These are phyloP conservation scores for Lantana camara DNA, from an alignment of 257 asterid genomes.

Conservation along the genomic window DNA sequence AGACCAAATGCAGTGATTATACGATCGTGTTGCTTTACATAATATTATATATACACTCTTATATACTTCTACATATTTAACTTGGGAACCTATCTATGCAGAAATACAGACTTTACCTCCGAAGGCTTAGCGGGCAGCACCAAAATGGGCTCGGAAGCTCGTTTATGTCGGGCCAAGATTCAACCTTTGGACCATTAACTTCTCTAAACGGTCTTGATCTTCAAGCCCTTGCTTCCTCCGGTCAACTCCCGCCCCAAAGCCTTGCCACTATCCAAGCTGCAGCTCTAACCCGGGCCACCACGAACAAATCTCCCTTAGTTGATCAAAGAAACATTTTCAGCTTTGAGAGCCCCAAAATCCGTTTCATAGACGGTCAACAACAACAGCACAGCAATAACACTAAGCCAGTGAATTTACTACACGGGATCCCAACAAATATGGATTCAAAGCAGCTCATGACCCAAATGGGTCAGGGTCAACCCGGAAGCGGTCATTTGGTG, in stretches of 20 bases:
- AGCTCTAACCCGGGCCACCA: constrained; percentile 49
- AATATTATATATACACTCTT: neutral
- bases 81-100: constrained; percentile 35
- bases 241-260: constrained; percentile 69
- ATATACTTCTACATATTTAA: neutral
- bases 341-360: constrained; percentile 59
- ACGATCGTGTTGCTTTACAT: neutral
- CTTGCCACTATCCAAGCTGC: constrained; percentile 81
- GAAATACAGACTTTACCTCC: constrained; percentile 83
- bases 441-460: constrained; percentile 67
- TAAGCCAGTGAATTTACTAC: constrained; percentile 68
- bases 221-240: constrained; percentile 66
- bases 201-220: constrained; percentile 63
- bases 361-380: constrained; percentile 58
- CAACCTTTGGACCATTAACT: constrained; percentile 53
- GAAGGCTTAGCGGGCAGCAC: constrained; percentile 73
- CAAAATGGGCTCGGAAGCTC: constrained; percentile 58
- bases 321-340: constrained; percentile 73
- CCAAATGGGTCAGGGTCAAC: no score
- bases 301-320: constrained; percentile 41
- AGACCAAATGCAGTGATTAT: no score
- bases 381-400: constrained; percentile 35
- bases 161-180: constrained; percentile 56
- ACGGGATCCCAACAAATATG: constrained; percentile 86
- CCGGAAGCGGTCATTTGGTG: constrained; percentile 35